Percentiles rank a stretch among this genome's conserved stretches.
These are phyloP conservation scores for Pleurotus cornucopiae DNA, from an alignment of 768 basidiomycete genomes.

Conservation along the genomic window DNA sequence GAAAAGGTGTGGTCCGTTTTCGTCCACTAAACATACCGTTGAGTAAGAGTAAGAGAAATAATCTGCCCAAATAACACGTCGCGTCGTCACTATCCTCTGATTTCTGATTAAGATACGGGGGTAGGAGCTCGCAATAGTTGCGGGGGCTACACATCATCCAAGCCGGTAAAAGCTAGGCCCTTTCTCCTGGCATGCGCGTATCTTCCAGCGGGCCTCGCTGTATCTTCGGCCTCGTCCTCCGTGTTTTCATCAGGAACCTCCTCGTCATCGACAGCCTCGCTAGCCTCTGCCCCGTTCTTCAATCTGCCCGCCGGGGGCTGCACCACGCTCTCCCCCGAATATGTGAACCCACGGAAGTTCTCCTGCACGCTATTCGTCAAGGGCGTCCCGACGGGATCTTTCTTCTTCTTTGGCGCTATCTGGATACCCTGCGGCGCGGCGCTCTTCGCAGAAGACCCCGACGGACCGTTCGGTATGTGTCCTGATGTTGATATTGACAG, in stretches of 20 bases:
- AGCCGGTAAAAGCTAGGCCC: conserved; percentile 36
- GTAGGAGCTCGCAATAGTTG: not conserved
- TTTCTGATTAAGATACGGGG: no score
- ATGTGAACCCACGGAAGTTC: conserved; percentile 95
- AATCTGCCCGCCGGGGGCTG: conserved; percentile 39
- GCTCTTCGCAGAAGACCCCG: conserved; percentile 15
- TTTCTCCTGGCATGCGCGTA: conserved; percentile 58
- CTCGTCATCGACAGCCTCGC: conserved; percentile 43
- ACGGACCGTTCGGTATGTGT: conserved; percentile 15
- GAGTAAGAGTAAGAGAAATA: not conserved
- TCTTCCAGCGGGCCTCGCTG: conserved; percentile 57
- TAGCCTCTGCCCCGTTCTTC: conserved; percentile 20
- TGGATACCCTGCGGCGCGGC: conserved; percentile 38
- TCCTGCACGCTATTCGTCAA: conserved; percentile 92
- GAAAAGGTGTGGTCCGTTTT: not conserved
- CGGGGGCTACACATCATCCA: conserved; percentile 28
- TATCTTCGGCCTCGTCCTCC: conserved; percentile 77
- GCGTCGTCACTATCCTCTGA: no score
- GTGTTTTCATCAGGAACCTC: conserved; percentile 48
- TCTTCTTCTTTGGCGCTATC: conserved; percentile 46
- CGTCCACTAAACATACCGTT: not conserved
- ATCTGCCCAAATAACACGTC: not conserved
- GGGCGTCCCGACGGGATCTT: conserved; percentile 52
- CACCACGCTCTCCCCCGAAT: conserved; percentile 70
- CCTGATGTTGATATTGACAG: conserved; percentile 12